Percentiles rank a stretch among this genome's conserved stretches.
phyloP scores from a whole-genome alignment of 1,284 basidiomycete species.

The Fomes fomentarius region DNA sequence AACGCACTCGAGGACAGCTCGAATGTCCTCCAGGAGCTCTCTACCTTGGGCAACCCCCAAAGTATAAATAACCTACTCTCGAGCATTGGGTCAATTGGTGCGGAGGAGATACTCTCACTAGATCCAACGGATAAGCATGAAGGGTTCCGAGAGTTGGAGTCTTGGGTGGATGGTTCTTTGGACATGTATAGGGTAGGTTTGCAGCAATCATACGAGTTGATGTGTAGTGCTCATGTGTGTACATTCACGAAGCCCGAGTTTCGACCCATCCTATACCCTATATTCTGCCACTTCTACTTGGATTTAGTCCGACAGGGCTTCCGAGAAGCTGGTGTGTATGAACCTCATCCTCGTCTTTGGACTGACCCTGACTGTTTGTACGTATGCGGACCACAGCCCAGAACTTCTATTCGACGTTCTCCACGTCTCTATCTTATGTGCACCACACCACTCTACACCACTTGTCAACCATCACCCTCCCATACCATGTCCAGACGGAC shows the following conservation, averaged over 20 bases:
- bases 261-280: conserved; percentile 89
- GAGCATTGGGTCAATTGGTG: conserved; percentile 75
- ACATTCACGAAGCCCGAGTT: conserved; percentile 85
- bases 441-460: conserved; percentile 81
- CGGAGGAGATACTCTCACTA: conserved; percentile 80
- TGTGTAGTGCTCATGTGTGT: no score
- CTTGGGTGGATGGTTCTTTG: conserved; percentile 91
- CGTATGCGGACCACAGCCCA: conserved; percentile 51
- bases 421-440: conserved; percentile 66
- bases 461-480: conserved; percentile 82
- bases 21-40: conserved; percentile 67
- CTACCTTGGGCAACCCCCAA: conserved; percentile 62
- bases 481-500: conserved; percentile 86
- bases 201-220: no score
- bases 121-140: conserved; percentile 91
- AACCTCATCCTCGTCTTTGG: no score
- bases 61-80: conserved; percentile 77
- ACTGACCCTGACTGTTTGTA: neutral
- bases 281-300: conserved; percentile 97
- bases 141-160: conserved; percentile 85
- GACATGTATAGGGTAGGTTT: conserved; percentile 84
- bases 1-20: conserved; percentile 68
- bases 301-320: conserved; percentile 92
- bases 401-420: conserved; percentile 77
- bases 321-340: conserved; percentile 80